Percentiles rank a stretch among this genome's conserved stretches.
phyloP scores from a whole-genome alignment of 345 rosid genomes.

The Isatis tinctoria region DNA sequence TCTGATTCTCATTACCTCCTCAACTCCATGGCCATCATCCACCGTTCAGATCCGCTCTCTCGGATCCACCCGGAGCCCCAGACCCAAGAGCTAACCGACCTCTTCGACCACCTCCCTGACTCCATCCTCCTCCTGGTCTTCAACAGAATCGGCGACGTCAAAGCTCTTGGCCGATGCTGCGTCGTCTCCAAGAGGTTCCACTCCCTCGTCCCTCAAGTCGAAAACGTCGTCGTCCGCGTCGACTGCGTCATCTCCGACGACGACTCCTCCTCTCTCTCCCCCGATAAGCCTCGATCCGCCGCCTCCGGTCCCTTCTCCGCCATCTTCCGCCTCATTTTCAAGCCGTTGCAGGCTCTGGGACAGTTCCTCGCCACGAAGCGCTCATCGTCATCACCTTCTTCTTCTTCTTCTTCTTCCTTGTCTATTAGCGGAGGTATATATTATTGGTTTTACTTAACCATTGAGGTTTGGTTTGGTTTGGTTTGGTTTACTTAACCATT shows the following conservation, averaged over 20 bases:
- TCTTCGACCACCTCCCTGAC: slow-evolving; percentile 83
- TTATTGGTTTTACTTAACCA: no score
- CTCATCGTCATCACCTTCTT: neutral
- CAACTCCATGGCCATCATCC: slow-evolving; percentile 12
- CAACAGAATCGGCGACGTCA: slow-evolving; percentile 88
- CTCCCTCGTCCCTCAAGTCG: slow-evolving; percentile 72
- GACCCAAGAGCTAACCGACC: slow-evolving; percentile 38
- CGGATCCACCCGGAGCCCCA: slow-evolving; percentile 45
- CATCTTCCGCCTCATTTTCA: slow-evolving; percentile 50
- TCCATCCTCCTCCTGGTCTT: slow-evolving; percentile 68
- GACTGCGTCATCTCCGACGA: slow-evolving; percentile 96
- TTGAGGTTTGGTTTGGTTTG: no score
- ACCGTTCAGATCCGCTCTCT: slow-evolving; percentile 52
- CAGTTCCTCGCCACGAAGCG: slow-evolving; percentile 55
- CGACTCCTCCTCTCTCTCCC: slow-evolving; percentile 19
- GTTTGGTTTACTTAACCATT: no score
- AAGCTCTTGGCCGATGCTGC: slow-evolving; percentile 86
- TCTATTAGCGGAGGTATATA: slow-evolving; percentile 34
- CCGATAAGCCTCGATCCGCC: slow-evolving; percentile 53
- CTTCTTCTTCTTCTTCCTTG: neutral
- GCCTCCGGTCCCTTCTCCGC: slow-evolving; percentile 13
- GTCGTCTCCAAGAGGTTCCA: slow-evolving; percentile 81
- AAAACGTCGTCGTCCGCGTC: slow-evolving; percentile 81
- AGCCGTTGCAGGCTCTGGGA: slow-evolving; percentile 72
- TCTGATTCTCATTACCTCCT: neutral